A percentile compares a stretch with the other conserved stretches of the same genome.
These are phyloP conservation scores for Phytophthora tubulina DNA, from an alignment of 352 stramenopile genomes.

Conservation along the genomic window DNA sequence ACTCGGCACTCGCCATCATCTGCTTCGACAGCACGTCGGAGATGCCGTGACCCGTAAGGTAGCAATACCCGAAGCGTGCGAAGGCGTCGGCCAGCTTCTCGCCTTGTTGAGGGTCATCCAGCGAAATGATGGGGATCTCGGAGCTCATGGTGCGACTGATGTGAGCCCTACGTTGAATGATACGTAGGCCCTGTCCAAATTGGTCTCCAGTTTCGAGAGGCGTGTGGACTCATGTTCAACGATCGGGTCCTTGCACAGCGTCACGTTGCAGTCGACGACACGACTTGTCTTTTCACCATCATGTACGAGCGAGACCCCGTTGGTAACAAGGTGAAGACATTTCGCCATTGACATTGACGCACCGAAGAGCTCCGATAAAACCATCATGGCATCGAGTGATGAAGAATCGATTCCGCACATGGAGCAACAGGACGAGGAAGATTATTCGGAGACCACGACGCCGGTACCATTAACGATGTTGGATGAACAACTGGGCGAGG, in stretches of 20 bases:
- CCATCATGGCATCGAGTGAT: constrained; percentile 25
- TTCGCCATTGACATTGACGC: constrained; percentile 13
- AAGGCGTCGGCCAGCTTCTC: constrained; percentile 67
- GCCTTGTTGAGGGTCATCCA: constrained; percentile 58
- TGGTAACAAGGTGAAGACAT: constrained; percentile 24
- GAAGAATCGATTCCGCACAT: constrained; percentile 23
- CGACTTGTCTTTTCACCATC: constrained; percentile 29
- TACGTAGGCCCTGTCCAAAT: constrained; percentile 1
- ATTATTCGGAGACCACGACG: constrained; percentile 31
- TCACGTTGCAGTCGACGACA: constrained; percentile 23
- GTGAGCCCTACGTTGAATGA: constrained; percentile 16
- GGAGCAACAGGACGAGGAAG: constrained; percentile 21
- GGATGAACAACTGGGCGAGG: constrained; percentile 15
- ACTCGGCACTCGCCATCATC: constrained; percentile 63
- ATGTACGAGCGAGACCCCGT: constrained; percentile 12
- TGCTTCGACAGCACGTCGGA: constrained; percentile 53
- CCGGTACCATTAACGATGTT: constrained; percentile 15
- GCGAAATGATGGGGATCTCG: constrained; percentile 60
- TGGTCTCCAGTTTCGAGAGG: constrained; percentile 5
- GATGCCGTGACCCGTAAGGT: constrained; percentile 74
- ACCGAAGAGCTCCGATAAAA: constrained; percentile 26
- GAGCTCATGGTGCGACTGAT: constrained; percentile 21
- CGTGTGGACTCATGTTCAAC: constrained; percentile 15
- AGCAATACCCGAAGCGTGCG: constrained; percentile 78
- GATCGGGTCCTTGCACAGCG: constrained; percentile 12